A percentile compares a stretch with the other conserved stretches of the same genome.
These are phyloP conservation scores for Tuber indicum DNA, from an alignment of 495 filamentous ascomycete genomes.

Conservation along the genomic window DNA sequence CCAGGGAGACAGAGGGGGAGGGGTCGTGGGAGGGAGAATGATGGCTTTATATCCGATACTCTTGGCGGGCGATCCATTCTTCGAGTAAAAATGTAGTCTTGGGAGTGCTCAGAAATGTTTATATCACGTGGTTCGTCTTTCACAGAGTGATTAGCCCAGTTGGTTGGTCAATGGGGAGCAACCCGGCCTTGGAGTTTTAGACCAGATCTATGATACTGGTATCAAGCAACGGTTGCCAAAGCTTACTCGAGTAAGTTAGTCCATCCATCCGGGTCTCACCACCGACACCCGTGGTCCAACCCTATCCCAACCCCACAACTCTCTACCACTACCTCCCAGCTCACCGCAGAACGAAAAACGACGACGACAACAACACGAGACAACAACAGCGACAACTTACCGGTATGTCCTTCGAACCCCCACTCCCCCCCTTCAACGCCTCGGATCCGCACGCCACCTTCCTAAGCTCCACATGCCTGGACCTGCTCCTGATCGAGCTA, in stretches of 20 bases:
- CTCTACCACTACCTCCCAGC: neutral
- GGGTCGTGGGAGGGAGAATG: neutral
- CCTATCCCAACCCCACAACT: neutral
- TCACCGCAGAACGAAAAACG: neutral
- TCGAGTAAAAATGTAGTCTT: neutral
- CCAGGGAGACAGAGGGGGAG: neutral
- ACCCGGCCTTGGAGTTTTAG: neutral
- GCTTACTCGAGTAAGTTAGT: neutral
- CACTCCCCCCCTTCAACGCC: conserved; percentile 61
- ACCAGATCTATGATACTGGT: neutral
- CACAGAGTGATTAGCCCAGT: neutral
- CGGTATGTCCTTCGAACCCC: conserved; percentile 69
- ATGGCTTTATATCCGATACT: neutral
- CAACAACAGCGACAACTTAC: neutral
- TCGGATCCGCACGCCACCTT: conserved; percentile 72
- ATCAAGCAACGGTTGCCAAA: neutral
- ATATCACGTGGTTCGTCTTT: neutral
- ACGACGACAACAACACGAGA: neutral
- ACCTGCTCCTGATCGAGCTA: conserved; percentile 91
- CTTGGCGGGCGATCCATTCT: neutral
- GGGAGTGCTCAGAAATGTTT: neutral
- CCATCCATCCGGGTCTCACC: neutral
- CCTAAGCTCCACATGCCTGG: conserved; percentile 72
- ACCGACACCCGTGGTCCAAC: neutral
- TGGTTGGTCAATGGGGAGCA: neutral